Evolutionary conservation across 2,329 filamentous ascomycete genomes (phyloP).

Genomic region (Aspergillus pseudoviridinutans): DNA sequence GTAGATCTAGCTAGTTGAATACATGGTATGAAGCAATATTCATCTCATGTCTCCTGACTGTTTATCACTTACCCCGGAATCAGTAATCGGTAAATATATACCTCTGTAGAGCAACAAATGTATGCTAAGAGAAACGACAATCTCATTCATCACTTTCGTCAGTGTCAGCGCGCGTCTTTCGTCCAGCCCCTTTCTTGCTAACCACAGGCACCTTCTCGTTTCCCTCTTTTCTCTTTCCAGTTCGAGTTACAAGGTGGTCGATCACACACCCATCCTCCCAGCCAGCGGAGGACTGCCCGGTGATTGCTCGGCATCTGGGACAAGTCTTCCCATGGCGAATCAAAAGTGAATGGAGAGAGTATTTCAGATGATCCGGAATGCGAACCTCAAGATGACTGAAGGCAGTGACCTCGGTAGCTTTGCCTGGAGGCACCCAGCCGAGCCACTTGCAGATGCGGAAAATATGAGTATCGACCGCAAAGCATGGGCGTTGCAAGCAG

Average conservation of each 20-base stretch:
- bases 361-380: constrained; percentile 61
- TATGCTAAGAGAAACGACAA: background rate
- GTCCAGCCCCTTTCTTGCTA: constrained; percentile 3
- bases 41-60: background rate
- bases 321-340: constrained; percentile 62
- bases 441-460: constrained; percentile 61
- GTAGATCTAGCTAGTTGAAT: background rate
- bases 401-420: constrained; percentile 45
- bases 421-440: constrained; percentile 54
- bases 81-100: background rate
- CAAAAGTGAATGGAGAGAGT: constrained; percentile 58
- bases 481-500: constrained; percentile 59
- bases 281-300: constrained; percentile 55
- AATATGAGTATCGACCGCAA: constrained; percentile 65
- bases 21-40: background rate
- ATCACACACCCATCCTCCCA: constrained; percentile 64
- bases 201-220: background rate
- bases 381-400: constrained; percentile 59
- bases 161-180: background rate
- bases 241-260: constrained; percentile 58
- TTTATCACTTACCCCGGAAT: background rate
- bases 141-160: background rate
- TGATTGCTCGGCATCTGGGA: constrained; percentile 58
- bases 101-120: background rate
- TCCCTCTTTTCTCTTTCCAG: constrained; percentile 46